A percentile compares a stretch with the other conserved stretches of the same genome.
Evolutionary conservation across 202 grass and related monocot genomes (phyloP).

Genomic region (Schoenoplectus triqueter): DNA sequence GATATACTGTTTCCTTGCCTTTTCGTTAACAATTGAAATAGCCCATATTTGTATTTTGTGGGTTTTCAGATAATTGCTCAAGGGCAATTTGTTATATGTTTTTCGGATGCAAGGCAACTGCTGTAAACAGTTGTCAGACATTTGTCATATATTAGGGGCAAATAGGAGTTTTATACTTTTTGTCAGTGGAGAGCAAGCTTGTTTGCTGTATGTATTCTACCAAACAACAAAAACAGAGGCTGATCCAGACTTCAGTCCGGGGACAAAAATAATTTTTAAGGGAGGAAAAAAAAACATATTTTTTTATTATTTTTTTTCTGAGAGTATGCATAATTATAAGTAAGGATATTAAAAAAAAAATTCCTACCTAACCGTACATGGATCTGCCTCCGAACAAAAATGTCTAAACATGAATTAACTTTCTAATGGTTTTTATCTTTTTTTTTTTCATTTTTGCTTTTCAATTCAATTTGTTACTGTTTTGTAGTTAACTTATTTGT

Average conservation of each 20-base stretch:
- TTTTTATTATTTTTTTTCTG: too few species aligned
- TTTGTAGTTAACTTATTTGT: too few species aligned
- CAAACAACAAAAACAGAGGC: not conserved
- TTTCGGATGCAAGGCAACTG: slow-evolving; percentile 3
- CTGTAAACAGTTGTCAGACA: not conserved
- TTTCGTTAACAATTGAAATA: not conserved
- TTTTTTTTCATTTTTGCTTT: not conserved
- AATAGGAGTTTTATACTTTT: not conserved
- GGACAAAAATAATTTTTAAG: too few species aligned
- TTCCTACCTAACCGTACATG: too few species aligned
- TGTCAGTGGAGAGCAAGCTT: not conserved
- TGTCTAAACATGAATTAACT: not conserved
- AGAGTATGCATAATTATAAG: too few species aligned
- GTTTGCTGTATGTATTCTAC: slow-evolving; percentile 17
- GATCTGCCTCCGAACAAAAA: too few species aligned
- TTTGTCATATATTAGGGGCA: slow-evolving; percentile 19
- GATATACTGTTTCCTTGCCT: not conserved
- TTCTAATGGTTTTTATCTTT: not conserved
- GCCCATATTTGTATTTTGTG: not conserved
- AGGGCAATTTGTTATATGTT: not conserved
- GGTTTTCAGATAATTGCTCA: not conserved
- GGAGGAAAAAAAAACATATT: too few species aligned
- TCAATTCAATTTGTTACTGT: not conserved
- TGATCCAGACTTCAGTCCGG: too few species aligned
- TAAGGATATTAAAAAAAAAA: too few species aligned